Evolutionary conservation across 208 protist species (phyloP).

Genomic region (Tritrichomonas musculus): DNA sequence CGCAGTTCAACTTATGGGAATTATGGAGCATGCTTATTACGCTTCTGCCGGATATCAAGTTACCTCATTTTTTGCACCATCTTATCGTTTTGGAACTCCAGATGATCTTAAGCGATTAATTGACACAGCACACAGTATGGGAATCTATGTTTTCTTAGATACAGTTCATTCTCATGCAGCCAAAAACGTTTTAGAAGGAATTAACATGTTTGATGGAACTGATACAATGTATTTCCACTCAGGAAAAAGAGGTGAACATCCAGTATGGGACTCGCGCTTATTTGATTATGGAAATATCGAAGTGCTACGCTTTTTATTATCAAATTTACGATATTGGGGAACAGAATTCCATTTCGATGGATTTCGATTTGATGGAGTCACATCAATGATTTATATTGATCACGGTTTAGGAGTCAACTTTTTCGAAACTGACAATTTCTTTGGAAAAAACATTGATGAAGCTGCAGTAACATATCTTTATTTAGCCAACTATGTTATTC

Average conservation of each 20-base stretch:
- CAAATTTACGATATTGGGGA: conserved; percentile 35
- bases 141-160: conserved; percentile 69
- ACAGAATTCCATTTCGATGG: conserved; percentile 71
- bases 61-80: conserved; percentile 72
- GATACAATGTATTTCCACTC: conserved; percentile 61
- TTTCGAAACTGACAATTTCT: conserved; percentile 63
- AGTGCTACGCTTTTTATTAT: conserved; percentile 58
- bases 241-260: conserved; percentile 49
- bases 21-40: conserved; percentile 76
- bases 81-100: conserved; percentile 57
- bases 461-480: conserved; percentile 66
- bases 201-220: conserved; percentile 69
- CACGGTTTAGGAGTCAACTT: conserved; percentile 50
- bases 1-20: conserved; percentile 72
- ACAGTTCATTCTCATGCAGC: conserved; percentile 63
- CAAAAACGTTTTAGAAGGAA: conserved; percentile 56
- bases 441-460: conserved; percentile 59
- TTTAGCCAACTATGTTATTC: conserved; percentile 51
- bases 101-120: conserved; percentile 69
- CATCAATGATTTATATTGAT: conserved; percentile 73
- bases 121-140: conserved; percentile 60
- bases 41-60: conserved; percentile 76
- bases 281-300: conserved; percentile 73
- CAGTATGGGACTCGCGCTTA: conserved; percentile 58
- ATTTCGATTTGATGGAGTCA: conserved; percentile 80